Evolutionary conservation across 768 basidiomycete species (phyloP).

Genomic region (Trametopsis cervina): DNA sequence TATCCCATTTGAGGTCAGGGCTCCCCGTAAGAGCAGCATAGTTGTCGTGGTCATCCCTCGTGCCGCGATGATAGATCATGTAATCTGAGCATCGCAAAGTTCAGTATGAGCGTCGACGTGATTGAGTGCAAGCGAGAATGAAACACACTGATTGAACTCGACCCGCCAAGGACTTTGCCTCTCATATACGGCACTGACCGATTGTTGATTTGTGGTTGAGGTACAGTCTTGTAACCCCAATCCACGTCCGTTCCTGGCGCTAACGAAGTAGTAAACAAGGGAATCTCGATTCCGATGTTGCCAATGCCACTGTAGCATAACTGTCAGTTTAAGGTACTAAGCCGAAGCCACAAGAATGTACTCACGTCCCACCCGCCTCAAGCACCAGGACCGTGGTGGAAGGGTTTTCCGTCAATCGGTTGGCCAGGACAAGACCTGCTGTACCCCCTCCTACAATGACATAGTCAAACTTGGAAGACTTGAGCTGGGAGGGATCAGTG

Average conservation of each 20-base stretch:
- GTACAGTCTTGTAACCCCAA: constrained; percentile 11
- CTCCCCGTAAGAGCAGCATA: constrained; percentile 16
- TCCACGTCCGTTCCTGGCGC: constrained; percentile 11
- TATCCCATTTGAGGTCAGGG: constrained; percentile 21
- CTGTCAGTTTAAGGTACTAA: background rate
- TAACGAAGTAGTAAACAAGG: constrained; percentile 13
- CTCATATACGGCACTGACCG: background rate
- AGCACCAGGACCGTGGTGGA: background rate
- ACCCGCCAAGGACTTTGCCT: constrained; percentile 9
- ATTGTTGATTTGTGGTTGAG: background rate
- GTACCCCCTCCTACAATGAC: constrained; percentile 4
- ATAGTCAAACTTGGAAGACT: constrained; percentile 1
- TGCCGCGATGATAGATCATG: background rate
- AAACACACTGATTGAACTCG: constrained; percentile 5
- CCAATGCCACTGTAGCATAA: background rate
- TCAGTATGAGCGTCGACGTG: no score
- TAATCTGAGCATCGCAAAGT: constrained; percentile 7
- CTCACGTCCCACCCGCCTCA: background rate
- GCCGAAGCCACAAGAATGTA: no score
- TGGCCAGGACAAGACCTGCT: background rate
- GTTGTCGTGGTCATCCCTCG: background rate
- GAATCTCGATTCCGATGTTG: constrained; percentile 15
- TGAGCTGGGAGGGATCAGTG: constrained; percentile 1
- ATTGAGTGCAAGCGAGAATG: constrained; percentile 3
- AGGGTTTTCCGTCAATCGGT: background rate